Evolutionary conservation across 2,329 filamentous ascomycete species (phyloP), one percentile per base, ranked within the genome.

Genomic region (Fusarium humuli): DNA sequence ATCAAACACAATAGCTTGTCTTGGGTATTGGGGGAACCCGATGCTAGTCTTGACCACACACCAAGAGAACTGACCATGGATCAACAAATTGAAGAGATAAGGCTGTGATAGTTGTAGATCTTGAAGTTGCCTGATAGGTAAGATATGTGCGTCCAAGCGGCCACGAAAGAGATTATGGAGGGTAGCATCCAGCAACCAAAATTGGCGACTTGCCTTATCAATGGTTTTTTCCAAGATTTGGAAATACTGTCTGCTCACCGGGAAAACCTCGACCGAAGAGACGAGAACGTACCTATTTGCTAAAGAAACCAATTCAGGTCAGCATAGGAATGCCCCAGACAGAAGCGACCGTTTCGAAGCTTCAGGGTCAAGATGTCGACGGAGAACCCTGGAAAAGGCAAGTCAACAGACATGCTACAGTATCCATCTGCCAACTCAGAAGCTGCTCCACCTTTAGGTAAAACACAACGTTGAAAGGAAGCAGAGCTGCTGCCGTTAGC

Each of bases 131-230:
- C 48, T 45, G 44, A 62, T 69, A 61, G 30, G 57, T 49, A 57
- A 45, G 34, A 37, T 65, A 37, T 20, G 27, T n/a, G 27, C 45
- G 42, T 48, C 40, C 42, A 37, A 42, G 68, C 69, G 73, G 73
- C 54, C 69, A 53, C 57, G 47, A 55, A 63, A 57, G 69, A 74
- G 68, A 74, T 72, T 65, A 71, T 61, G 62, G 57, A 68, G 64
- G 68, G 52, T 65, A 53, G 27, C 48, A 40, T 27, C 22, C 46
- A 57, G 54, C 32, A 52, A 47, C 56, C 53, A 37, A 23, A 57
- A 55, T 32, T 48, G 49, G 32, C 40, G 54, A 47, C 45, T 48
- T 53, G 47, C 72, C 53, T 74, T 74, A 73, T 74, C 72, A 57
- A 62, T 40, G 46, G 60, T 22, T 40, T 44, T 27, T 48, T 42